These are phyloP conservation scores for Cicer cuneatum DNA, from an alignment of 306 rosid genomes.

Conservation along the genomic window DNA sequence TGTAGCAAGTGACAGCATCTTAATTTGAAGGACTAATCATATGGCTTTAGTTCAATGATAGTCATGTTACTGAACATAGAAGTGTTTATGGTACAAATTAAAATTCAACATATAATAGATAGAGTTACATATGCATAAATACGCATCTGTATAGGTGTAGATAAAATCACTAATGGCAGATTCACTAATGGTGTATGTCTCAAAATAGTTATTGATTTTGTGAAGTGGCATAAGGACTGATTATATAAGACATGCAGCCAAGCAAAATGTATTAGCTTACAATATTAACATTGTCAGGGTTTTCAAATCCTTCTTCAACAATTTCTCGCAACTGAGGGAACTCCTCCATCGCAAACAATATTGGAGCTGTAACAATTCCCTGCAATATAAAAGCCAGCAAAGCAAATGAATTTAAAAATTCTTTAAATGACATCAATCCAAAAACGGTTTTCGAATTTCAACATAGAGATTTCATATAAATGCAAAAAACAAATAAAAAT, in stretches of 20 bases:
- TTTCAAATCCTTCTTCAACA: conserved; percentile 76
- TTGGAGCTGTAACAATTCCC: conserved; percentile 95
- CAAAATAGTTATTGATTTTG: conserved; percentile 9
- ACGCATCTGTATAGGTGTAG: neutral
- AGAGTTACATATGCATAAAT: neutral
- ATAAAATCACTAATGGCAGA: conserved; percentile 12
- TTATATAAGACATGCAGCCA: conserved; percentile 35
- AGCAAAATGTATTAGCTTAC: conserved; percentile 60
- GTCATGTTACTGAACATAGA: conserved; percentile 1
- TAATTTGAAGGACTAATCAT: conserved; percentile 12
- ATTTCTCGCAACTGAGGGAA: conserved; percentile 79
- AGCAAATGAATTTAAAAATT: neutral
- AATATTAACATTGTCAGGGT: conserved; percentile 69
- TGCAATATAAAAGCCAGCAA: conserved; percentile 47
- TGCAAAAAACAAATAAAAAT: conserved; percentile 13
- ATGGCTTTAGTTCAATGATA: conserved; percentile 15
- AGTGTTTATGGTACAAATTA: neutral
- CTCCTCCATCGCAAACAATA: conserved; percentile 96
- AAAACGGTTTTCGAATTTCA: conserved; percentile 1
- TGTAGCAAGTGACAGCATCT: neutral
- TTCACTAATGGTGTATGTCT: neutral
- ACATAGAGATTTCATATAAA: conserved; percentile 7
- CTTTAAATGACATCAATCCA: neutral
- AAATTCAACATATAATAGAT: neutral
- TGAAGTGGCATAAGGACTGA: conserved; percentile 20